Percentiles rank a stretch among this genome's conserved stretches.
These are phyloP conservation scores for Monilinia vaccinii-corymbosi DNA, from an alignment of 2,329 filamentous ascomycete species.

Conservation along the genomic window DNA sequence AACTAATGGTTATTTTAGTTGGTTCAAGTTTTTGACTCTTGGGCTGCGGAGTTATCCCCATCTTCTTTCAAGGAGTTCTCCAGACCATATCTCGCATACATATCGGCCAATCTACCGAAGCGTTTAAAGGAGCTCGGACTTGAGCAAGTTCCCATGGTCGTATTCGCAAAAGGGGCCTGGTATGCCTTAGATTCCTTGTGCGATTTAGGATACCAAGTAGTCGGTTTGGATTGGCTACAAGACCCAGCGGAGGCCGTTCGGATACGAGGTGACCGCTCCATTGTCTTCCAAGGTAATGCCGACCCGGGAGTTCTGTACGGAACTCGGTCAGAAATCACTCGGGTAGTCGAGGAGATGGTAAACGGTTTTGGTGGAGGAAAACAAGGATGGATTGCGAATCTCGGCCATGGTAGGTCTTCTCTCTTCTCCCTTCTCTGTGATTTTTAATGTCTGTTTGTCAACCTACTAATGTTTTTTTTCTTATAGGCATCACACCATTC, in stretches of 20 bases:
- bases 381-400: slow-evolving; percentile 92
- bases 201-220: slow-evolving; percentile 82
- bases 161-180: slow-evolving; percentile 97
- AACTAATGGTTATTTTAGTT: slow-evolving; percentile 41
- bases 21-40: slow-evolving; percentile 95
- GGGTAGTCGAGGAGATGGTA: slow-evolving; percentile 78
- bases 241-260: slow-evolving; percentile 77
- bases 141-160: slow-evolving; percentile 86
- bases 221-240: slow-evolving; percentile 92
- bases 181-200: slow-evolving; percentile 84
- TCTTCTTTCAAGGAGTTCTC: slow-evolving; percentile 75
- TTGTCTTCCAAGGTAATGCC: slow-evolving; percentile 88
- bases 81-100: slow-evolving; percentile 77
- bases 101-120: slow-evolving; percentile 69
- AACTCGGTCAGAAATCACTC: slow-evolving; percentile 68
- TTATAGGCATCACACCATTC: slow-evolving; percentile 77
- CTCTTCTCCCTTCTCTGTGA: not conserved
- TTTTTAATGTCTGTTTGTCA: slow-evolving; percentile 5
- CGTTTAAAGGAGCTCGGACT: slow-evolving; percentile 65
- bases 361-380: slow-evolving; percentile 71
- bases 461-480: slow-evolving; percentile 14
- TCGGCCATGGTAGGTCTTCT: slow-evolving; percentile 73
- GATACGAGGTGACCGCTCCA: slow-evolving; percentile 62
- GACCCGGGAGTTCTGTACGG: slow-evolving; percentile 93
- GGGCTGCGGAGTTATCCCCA: slow-evolving; percentile 90